phyloP scores from a whole-genome alignment of 2,329 filamentous ascomycete genomes.

The Endocalyx cinctus region DNA sequence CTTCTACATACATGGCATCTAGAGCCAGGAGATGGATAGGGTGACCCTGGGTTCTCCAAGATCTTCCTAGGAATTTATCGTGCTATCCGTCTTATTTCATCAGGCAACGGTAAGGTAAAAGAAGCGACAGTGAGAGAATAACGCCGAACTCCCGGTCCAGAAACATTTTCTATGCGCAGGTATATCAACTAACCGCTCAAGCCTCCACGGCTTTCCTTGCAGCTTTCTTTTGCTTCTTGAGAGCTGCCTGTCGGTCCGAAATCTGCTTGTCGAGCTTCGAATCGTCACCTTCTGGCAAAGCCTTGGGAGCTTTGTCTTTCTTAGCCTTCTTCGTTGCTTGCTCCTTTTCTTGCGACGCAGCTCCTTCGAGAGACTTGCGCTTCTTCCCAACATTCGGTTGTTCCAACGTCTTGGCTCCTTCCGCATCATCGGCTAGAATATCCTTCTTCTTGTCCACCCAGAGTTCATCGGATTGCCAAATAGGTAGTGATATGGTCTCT shows the following conservation, averaged over 20 bases:
- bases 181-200: too few species aligned
- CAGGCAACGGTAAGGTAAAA: too few species aligned
- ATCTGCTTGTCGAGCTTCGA: slow-evolving; percentile 54
- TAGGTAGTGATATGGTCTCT: slow-evolving; percentile 81
- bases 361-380: slow-evolving; percentile 45
- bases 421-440: slow-evolving; percentile 56
- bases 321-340: slow-evolving; percentile 40
- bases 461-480: slow-evolving; percentile 89
- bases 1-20: too few species aligned
- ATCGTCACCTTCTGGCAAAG: slow-evolving; percentile 43
- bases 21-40: too few species aligned
- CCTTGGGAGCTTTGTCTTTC: slow-evolving; percentile 29
- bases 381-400: slow-evolving; percentile 63
- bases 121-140: too few species aligned
- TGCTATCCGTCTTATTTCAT: too few species aligned
- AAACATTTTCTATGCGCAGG: too few species aligned
- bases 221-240: slow-evolving; percentile 56
- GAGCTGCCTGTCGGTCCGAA: slow-evolving; percentile 51
- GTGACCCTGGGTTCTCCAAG: too few species aligned
- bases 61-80: too few species aligned
- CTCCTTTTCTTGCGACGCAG: slow-evolving; percentile 29
- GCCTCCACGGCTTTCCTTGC: slow-evolving; percentile 48
- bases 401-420: slow-evolving; percentile 41
- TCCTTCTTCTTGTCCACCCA: slow-evolving; percentile 76
- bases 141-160: too few species aligned